Evolutionary conservation across 768 basidiomycete species (phyloP).

Genomic region (Amyloporia xantha): DNA sequence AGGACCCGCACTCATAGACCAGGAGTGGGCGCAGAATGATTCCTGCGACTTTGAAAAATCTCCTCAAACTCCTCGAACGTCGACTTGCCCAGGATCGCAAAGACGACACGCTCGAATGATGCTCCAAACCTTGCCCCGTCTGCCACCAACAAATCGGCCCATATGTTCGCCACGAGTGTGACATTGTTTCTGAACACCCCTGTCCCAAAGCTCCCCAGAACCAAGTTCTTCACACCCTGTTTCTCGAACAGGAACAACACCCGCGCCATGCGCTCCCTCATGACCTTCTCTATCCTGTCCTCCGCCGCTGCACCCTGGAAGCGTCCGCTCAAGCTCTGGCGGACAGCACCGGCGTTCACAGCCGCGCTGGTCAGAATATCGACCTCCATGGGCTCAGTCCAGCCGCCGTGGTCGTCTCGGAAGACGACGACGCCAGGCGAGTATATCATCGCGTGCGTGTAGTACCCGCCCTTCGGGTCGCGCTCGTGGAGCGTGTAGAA

Average conservation of each 20-base stretch:
- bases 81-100: conserved; percentile 53
- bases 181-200: conserved; percentile 70
- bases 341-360: conserved; percentile 59
- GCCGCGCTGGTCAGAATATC: conserved; percentile 70
- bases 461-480: conserved; percentile 43
- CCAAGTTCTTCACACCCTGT: conserved; percentile 49
- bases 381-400: conserved; percentile 48
- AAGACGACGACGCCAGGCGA: conserved; percentile 59
- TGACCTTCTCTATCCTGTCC: conserved; percentile 42
- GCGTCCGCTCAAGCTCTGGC: conserved; percentile 18
- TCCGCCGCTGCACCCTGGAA: conserved; percentile 22
- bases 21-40: too few species aligned
- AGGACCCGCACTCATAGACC: too few species aligned
- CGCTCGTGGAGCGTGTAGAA: conserved; percentile 59
- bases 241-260: conserved; percentile 60
- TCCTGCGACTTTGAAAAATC: too few species aligned
- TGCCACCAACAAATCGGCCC: conserved; percentile 51
- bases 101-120: conserved; percentile 57
- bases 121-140: conserved; percentile 46
- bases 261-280: conserved; percentile 66
- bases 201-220: conserved; percentile 73
- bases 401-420: conserved; percentile 54
- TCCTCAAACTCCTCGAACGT: conserved; percentile 40
- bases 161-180: conserved; percentile 49
- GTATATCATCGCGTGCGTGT: conserved; percentile 75